Evolutionary conservation across 805 yeast genomes (phyloP).

Genomic region (Saccharomycopsis synnaedendra): DNA sequence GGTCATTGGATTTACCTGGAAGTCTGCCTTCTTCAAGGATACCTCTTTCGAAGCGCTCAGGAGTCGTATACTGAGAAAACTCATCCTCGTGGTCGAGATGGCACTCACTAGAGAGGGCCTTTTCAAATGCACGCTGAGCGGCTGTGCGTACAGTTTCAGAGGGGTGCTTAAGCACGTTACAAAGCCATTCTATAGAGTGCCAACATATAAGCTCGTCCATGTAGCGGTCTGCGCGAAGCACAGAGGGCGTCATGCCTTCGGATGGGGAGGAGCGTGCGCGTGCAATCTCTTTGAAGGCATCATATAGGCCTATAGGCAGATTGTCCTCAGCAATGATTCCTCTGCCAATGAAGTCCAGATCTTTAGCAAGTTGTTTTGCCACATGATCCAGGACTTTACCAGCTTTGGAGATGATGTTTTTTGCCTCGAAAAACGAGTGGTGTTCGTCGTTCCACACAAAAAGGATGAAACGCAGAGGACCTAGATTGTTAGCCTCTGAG

Average conservation of each 20-base stretch:
- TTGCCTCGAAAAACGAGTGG: slow-evolving; percentile 50
- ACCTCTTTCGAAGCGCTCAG: not conserved
- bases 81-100: not conserved
- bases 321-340: slow-evolving; percentile 25
- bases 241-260: not conserved
- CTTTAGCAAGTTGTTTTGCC: slow-evolving; percentile 29
- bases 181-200: slow-evolving; percentile 7
- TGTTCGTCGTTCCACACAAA: slow-evolving; percentile 73
- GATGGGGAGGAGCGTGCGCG: not conserved
- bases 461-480: slow-evolving; percentile 17
- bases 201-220: slow-evolving; percentile 11
- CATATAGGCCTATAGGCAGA: slow-evolving; percentile 1
- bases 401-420: slow-evolving; percentile 28
- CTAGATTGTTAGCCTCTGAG: too few relatives aligned
- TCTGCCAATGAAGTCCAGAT: slow-evolving; percentile 40
- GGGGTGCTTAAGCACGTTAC: slow-evolving; percentile 6
- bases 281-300: not conserved
- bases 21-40: not conserved
- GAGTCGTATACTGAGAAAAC: not conserved
- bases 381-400: not conserved
- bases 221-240: not conserved
- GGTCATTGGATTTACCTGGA: not conserved
- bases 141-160: not conserved
- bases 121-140: slow-evolving; percentile 1
- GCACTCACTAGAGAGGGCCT: not conserved